A percentile compares a stretch with the other conserved stretches of the same genome.
Evolutionary conservation across 768 basidiomycete genomes (phyloP).

Genomic region (Phylloporus sp.): DNA sequence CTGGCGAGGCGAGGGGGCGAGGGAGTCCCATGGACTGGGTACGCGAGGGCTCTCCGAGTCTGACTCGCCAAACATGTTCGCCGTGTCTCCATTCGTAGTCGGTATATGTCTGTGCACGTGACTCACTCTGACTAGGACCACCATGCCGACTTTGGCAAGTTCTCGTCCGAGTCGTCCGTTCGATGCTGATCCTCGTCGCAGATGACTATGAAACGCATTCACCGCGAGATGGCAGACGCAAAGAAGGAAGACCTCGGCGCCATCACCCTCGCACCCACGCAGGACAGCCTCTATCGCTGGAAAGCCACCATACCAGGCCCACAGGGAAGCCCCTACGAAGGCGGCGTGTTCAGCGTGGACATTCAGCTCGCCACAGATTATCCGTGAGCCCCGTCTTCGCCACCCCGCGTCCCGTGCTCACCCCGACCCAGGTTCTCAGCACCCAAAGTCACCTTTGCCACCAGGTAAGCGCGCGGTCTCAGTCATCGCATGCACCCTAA

Average conservation of each 20-base stretch:
- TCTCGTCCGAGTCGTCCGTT: too few relatives aligned
- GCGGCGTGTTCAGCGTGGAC: constrained; percentile 66
- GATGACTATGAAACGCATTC: constrained; percentile 78
- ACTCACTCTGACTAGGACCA: background rate
- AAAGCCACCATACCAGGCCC: constrained; percentile 76
- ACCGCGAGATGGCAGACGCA: constrained; percentile 74
- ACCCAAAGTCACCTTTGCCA: constrained; percentile 70
- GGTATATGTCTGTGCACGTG: too few relatives aligned
- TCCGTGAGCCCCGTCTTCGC: constrained; percentile 45
- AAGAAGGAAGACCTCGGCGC: constrained; percentile 78
- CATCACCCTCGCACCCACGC: constrained; percentile 63
- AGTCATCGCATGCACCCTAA: background rate
- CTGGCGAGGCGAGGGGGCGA: constrained; percentile 52
- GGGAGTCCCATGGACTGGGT: constrained; percentile 77
- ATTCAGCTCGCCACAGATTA: constrained; percentile 68
- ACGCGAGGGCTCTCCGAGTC: constrained; percentile 76
- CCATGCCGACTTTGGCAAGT: constrained; percentile 27
- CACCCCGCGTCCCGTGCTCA: constrained; percentile 1
- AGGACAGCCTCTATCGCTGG: constrained; percentile 68
- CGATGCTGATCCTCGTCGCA: constrained; percentile 24
- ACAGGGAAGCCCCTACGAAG: constrained; percentile 77
- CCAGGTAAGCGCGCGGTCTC: constrained; percentile 44
- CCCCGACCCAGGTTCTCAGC: constrained; percentile 59
- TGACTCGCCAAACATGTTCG: constrained; percentile 87
- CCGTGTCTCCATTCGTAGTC: too few relatives aligned